Evolutionary conservation across 345 rosid species (phyloP), one percentile per base, ranked within the genome.

Genomic region (Bruguiera parviflora): DNA sequence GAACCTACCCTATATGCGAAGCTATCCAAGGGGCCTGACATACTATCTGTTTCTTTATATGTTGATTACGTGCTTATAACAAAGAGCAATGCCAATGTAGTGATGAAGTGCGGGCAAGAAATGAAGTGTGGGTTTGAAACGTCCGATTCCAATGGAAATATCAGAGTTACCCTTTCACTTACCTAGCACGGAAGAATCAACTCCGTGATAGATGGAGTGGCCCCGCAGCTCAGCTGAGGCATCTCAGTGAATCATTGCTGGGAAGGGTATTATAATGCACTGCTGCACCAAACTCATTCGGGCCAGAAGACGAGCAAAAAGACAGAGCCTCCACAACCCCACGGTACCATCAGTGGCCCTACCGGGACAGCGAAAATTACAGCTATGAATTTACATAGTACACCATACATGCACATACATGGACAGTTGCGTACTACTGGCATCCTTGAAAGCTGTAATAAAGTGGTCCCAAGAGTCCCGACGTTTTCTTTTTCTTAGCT

Each of bases 161-260:
- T 5, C 7, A 32, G 32, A 3, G 35, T 33, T 33, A 6, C 37
- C 37, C 37, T 33, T 33, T 7, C 2, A 8, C 37, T 33, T 8
- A 33, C 7, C 37, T 8, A 1, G 9, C 37, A 33, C 9, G 37
- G 37, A 33, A 15, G 18, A 43, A 13, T 13, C 18, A 3, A 15
- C 49, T 15, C 0, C 49, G 3, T 43, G 49, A 43, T 43, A 43
- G 49, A 13, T 13, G 19, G 49, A 0, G 49, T 24, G 63, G 60
- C 29, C 3, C 37, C 29, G 22, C 19, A 11, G 22, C 68, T 39
- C 49, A 27, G 71, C 62, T 33, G 53, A 33, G 65, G 69, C 71
- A 58, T 18, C 24, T 31, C 71, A 49, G 73, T 20, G 79, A 66
- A 74, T 79, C 79, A 82, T 77, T 77, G 71, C 70, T 69, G 60